Base-by-base conservation (phyloP, 2,329 filamentous ascomycete genomes). In the Lasiodiplodia citricola region DNA sequence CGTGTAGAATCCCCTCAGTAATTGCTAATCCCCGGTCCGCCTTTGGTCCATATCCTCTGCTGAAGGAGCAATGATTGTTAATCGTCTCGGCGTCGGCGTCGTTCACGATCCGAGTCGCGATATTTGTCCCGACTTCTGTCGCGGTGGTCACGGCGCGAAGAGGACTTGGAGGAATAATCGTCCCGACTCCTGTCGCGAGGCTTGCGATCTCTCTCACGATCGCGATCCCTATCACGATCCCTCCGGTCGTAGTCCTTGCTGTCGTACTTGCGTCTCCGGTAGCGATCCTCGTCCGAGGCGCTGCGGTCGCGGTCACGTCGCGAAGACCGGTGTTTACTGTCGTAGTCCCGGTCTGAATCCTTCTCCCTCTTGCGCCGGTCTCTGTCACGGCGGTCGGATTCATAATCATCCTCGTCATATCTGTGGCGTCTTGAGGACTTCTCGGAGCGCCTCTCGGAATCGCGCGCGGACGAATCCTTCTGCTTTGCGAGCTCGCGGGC, bases 401-500 rank as follows among this genome's bases (percentile, higher is more conserved):
- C 70, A 35, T 50, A 57, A 35, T 72, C 67, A 25, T 69, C 67
- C 28, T 71, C 66, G 10, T 62, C 25, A 23, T 63, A 57, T 47
- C 44, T 58, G n/a, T 51, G 67, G 52, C 68, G 51, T 16, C 66
- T 57, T 14, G 68, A 70, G 16, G 54, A 56, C 11, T 69, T 72
- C 37, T 68, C 69, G 5, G 70, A 67, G 44, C 76, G 77, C 51
- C 74, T 72, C 28, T 76, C 75, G 16, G 75, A 73, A 41, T 77
- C 75, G 55, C 74, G 75, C 56, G 73, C 44, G 70, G 70, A 57
- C 72, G 37, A 51, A 38, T 67, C 41, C 35, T 71, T 69, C 71
- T 76, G 67, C 21, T 37, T 66, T 21, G 50, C 75, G n/a, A 73
- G 73, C 58, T 79, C 76, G 18, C 73, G 73, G 56, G 79, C 79